Conservation (phyloP, 1,139 yeast species). For the Suhomyces terraborum region DNA sequence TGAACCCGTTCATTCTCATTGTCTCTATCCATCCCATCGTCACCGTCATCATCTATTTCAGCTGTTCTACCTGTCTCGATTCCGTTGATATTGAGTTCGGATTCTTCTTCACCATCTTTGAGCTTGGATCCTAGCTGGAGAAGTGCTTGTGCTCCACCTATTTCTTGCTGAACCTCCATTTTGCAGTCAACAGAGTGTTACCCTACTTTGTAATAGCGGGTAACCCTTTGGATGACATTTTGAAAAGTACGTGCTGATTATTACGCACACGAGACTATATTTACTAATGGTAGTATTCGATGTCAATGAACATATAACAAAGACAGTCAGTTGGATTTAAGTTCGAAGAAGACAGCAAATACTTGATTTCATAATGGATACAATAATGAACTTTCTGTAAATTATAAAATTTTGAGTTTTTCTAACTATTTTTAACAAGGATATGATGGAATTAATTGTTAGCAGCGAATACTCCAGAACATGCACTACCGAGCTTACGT, state of each 20-base stretch:
- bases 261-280: background rate
- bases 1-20: slow-evolving; percentile 14
- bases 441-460: too few relatives aligned
- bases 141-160: slow-evolving; percentile 51
- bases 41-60: slow-evolving; percentile 15
- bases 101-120: slow-evolving; percentile 24
- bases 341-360: too few relatives aligned
- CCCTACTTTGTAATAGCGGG: slow-evolving; percentile 21
- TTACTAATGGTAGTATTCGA: background rate
- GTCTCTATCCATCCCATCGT: slow-evolving; percentile 13
- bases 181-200: slow-evolving; percentile 19
- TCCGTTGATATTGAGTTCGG: slow-evolving; percentile 9
- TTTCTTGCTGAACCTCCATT: slow-evolving; percentile 43
- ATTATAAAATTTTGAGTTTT: too few relatives aligned
- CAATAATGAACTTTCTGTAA: too few relatives aligned
- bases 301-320: background rate
- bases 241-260: slow-evolving; percentile 2
- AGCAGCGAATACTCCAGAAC: too few relatives aligned
- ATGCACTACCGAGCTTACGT: too few relatives aligned
- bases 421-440: too few relatives aligned
- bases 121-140: slow-evolving; percentile 43
- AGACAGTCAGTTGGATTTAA: too few relatives aligned
- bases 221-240: slow-evolving; percentile 15
- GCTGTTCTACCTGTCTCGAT: slow-evolving; percentile 9
- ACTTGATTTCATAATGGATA: too few relatives aligned